Evolutionary conservation across 2,329 filamentous ascomycete species (phyloP), one percentile per base, ranked within the genome.

Genomic region (Alternaria infectoria): DNA sequence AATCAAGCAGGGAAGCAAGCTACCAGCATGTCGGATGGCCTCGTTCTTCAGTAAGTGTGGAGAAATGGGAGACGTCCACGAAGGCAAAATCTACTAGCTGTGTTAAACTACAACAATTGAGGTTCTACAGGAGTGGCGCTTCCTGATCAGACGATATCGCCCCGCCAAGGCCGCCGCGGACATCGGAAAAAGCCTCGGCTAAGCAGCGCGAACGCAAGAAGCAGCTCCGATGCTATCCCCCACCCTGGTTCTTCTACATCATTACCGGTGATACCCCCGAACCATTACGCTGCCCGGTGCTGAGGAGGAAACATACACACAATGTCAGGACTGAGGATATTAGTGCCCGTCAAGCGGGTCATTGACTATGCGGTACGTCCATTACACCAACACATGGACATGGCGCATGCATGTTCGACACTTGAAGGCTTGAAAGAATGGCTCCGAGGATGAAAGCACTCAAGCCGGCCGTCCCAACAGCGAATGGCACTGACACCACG

Each of bases 261-360:
- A 59, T 50, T 47, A 54, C 54, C 11, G 44, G 44, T 17, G 50
- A 28, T 46, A 43, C 50, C 21, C 36, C 50, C 50, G 44, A 25
- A 50, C 52, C 61, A 55, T 51, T 45, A 32, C 32, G 15, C 51
- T 32, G 28, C 26, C 32, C 9, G 45, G 61, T 43, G 46, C 45
- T 36, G n/a, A 62, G 44, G 36, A 47, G 36, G 57, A 17, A 21
- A 55, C 9, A 47, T n/a, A 59, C 17, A 51, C 23, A 49, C 6
- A 57, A 83, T 84, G 81, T 83, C 83, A 54, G 77, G 81, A 51
- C 78, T 87, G 55, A 82, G 85, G 71, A 86, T 87, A 72, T 78
- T 87, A 67, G 85, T 87, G 36, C 85, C 85, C 69, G 80, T 87
- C 51, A 87, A 87, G 79, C 82, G 85, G 77, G 85, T 87, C 67